These are phyloP conservation scores for Cardamine occulta DNA, from an alignment of 345 rosid genomes.

Conservation along the genomic window DNA sequence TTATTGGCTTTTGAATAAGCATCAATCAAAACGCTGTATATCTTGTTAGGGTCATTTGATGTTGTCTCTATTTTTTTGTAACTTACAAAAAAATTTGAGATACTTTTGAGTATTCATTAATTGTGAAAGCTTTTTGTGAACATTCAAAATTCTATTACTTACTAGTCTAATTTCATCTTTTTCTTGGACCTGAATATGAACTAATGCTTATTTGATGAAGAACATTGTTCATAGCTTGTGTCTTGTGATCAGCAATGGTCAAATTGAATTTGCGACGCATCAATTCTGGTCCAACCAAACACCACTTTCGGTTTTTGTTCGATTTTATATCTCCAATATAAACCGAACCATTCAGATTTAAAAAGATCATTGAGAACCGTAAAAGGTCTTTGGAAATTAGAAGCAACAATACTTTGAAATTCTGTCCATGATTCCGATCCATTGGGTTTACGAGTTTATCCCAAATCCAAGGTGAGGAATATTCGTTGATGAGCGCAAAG, in stretches of 20 bases:
- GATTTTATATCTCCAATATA: too few species aligned
- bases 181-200: too few species aligned
- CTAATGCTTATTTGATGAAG: neutral
- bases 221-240: neutral
- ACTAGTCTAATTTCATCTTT: too few species aligned
- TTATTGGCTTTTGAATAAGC: slow-evolving; percentile 40
- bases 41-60: slow-evolving; percentile 35
- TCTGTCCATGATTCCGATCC: neutral
- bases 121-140: neutral
- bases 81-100: slow-evolving; percentile 8
- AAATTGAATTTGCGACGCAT: too few species aligned
- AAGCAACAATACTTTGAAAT: neutral
- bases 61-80: slow-evolving; percentile 32
- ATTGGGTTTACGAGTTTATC: neutral
- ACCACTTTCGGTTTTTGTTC: too few species aligned
- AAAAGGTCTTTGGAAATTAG: neutral
- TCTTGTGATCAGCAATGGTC: too few species aligned
- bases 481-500: neutral
- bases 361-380: neutral
- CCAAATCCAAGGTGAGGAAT: slow-evolving; percentile 24
- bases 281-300: too few species aligned
- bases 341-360: neutral
- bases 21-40: slow-evolving; percentile 34
- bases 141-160: neutral
- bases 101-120: neutral